Evolutionary conservation across 306 rosid genomes (phyloP).

Genomic region (Luffa acutangula): DNA sequence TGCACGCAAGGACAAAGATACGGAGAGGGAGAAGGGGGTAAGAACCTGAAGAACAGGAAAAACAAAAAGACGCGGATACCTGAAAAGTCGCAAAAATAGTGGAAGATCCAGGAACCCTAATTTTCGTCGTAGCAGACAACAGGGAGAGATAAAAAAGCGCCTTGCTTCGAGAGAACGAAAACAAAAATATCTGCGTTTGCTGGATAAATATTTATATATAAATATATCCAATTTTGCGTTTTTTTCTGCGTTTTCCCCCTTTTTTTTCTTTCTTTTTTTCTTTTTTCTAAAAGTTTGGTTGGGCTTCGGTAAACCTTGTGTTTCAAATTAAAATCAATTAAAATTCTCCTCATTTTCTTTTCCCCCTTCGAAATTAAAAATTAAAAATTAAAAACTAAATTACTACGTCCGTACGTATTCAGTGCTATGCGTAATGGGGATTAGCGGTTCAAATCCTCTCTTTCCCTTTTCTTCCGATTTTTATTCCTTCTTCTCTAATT

Average conservation of each 20-base stretch:
- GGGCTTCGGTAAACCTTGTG: neutral
- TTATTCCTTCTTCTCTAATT: conserved; percentile 2
- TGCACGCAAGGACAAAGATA: neutral
- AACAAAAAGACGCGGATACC: conserved; percentile 17
- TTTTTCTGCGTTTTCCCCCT: neutral
- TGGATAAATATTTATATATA: neutral
- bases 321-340: neutral
- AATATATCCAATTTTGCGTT: neutral
- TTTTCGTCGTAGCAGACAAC: conserved; percentile 8
- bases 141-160: conserved; percentile 21
- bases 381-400: neutral
- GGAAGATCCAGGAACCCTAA: conserved; percentile 59
- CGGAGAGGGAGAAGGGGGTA: neutral
- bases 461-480: neutral
- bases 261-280: neutral
- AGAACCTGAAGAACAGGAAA: conserved; percentile 13
- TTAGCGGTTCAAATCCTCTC: neutral
- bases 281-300: neutral
- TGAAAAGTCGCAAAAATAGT: conserved; percentile 15
- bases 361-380: neutral
- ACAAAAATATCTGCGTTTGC: conserved; percentile 30
- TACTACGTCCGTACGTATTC: conserved; percentile 5
- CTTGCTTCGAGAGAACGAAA: conserved; percentile 19
- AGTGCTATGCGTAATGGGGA: neutral
- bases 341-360: neutral